A percentile compares a stretch with the other conserved stretches of the same genome.
Evolutionary conservation across 208 protist genomes (phyloP).

Genomic region (Leishmania braziliensis): DNA sequence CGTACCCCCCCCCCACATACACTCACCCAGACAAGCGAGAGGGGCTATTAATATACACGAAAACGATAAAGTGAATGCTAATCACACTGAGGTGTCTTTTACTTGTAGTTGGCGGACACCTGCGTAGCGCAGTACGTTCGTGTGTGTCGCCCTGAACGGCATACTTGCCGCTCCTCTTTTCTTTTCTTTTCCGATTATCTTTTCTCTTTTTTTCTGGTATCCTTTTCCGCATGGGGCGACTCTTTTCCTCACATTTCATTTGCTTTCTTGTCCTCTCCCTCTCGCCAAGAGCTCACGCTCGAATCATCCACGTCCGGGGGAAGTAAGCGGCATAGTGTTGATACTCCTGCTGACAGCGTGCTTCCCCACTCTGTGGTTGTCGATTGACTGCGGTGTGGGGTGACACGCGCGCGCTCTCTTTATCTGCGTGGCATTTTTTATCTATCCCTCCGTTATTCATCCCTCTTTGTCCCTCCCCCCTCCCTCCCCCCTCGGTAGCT

Average conservation of each 20-base stretch:
- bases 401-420: not conserved
- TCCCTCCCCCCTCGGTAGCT: too few relatives aligned
- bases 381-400: not conserved
- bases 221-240: not conserved
- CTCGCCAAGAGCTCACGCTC: not conserved
- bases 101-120: not conserved
- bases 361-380: not conserved
- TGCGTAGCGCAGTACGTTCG: not conserved
- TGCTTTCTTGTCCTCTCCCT: not conserved
- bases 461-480: not conserved
- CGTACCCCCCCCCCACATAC: not conserved
- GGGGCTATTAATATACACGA: not conserved
- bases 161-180: slow-evolving; percentile 2
- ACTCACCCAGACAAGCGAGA: not conserved
- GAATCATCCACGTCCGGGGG: not conserved
- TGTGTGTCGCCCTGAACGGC: not conserved
- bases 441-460: not conserved
- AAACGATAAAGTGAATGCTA: not conserved
- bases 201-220: not conserved
- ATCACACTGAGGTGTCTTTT: not conserved
- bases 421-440: not conserved
- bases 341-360: not conserved
- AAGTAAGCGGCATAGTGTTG: not conserved
- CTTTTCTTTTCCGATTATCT: not conserved
- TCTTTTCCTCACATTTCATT: not conserved